Base-by-base conservation (phyloP, 352 stramenopile species). In the Phytophthora nicotianae region DNA sequence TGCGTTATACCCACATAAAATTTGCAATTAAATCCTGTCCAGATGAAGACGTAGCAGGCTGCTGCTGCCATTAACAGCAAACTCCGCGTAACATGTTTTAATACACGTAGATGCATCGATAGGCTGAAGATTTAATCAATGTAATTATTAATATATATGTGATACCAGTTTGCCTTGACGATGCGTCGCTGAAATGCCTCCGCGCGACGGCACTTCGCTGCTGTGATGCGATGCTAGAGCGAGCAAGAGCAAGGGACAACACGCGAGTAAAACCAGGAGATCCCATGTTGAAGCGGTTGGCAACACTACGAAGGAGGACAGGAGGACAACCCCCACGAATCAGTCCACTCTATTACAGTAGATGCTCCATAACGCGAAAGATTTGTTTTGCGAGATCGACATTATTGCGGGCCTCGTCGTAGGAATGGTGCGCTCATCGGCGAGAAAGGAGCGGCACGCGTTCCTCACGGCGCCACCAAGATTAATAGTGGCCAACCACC, bases 251-350 rank as follows among this genome's bases (percentile, higher is more conserved):
- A 48, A 64, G 41, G 21, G 26, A 32, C 41, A 53, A 54, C 35
- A 16, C 9, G 40, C 38, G 49, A 62, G 62, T 48, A 66, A 55
- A 70, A 43, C 49, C 62, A 41, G 26, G 52, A 53, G 13, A 68
- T 62, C 37, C 60, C 59, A 62, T 55, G 45, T 62, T 70, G 49
- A 70, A 66, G 49, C 37, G 42, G n/a, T 29, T 35, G 20, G 42
- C 50, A 62, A 62, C 43, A 23, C 5, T 35, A 35, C 29, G 8
- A 35, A 35, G 29, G 24, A 29, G 24, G 24, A 29, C 24, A 35
- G 0, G 9, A 9, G n/a, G 6, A 21, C 16, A 43, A 43, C 5
- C 35, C 50, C 32, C 29, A 13, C 29, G 29, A 17, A 38, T 19
- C 27, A 57, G 50, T 62, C 45, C 60, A 32, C 59, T 49, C 27